Evolutionary conservation across 805 yeast genomes (phyloP).

Genomic region (Osmozyma mogii): DNA sequence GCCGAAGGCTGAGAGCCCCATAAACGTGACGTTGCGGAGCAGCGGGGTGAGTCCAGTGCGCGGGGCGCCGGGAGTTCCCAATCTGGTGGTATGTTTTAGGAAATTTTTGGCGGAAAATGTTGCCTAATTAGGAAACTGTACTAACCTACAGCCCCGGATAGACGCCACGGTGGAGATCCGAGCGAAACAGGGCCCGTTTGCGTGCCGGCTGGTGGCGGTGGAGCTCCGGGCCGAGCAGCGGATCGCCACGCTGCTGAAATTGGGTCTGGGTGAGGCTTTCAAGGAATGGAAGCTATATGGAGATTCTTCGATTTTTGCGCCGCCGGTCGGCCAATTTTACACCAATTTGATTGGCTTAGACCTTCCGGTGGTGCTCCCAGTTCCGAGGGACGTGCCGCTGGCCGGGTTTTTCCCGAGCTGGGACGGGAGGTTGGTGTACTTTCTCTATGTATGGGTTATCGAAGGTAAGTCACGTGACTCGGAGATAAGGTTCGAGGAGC

Average conservation of each 20-base stretch:
- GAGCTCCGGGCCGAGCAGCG: slow-evolving; percentile 45
- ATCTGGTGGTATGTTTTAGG: slow-evolving; percentile 30
- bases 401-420: slow-evolving; percentile 43
- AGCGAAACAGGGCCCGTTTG: slow-evolving; percentile 43
- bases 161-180: slow-evolving; percentile 51
- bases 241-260: slow-evolving; percentile 31
- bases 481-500: slow-evolving; percentile 23
- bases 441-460: slow-evolving; percentile 31
- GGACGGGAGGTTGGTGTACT: slow-evolving; percentile 42
- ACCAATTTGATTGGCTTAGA: slow-evolving; percentile 46
- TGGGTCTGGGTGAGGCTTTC: slow-evolving; percentile 23
- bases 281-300: slow-evolving; percentile 28
- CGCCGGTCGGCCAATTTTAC: slow-evolving; percentile 31
- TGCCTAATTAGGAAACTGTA: neutral
- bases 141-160: slow-evolving; percentile 40
- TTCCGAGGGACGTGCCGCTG: slow-evolving; percentile 45
- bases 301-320: slow-evolving; percentile 28
- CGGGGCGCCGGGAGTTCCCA: slow-evolving; percentile 66
- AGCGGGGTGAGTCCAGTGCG: slow-evolving; percentile 45
- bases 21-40: slow-evolving; percentile 36
- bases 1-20: slow-evolving; percentile 17
- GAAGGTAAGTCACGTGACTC: slow-evolving; percentile 23
- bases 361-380: slow-evolving; percentile 49
- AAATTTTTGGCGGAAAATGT: neutral
- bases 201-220: slow-evolving; percentile 40